A percentile compares a stretch with the other conserved stretches of the same genome.
These are phyloP conservation scores for Phytophthora pinifolia DNA, from an alignment of 352 stramenopile species.

Conservation along the genomic window DNA sequence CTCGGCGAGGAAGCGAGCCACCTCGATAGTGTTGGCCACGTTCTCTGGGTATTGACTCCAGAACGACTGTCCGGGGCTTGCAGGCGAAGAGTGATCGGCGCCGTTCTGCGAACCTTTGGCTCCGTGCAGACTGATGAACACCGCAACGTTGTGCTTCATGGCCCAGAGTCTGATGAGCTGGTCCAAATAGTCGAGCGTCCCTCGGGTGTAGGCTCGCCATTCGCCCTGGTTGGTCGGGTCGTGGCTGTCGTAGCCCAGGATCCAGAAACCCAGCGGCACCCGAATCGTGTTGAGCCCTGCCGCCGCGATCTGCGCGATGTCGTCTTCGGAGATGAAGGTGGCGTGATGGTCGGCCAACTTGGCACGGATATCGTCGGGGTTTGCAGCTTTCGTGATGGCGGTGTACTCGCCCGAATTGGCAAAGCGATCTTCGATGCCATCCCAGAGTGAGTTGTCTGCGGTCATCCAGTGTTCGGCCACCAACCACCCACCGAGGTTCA, in stretches of 20 bases:
- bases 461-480: slow-evolving; percentile 87
- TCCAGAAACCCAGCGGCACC: slow-evolving; percentile 64
- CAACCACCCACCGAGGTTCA: slow-evolving; percentile 86
- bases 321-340: slow-evolving; percentile 67
- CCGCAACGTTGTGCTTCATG: slow-evolving; percentile 50
- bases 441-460: slow-evolving; percentile 48
- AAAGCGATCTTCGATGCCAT: slow-evolving; percentile 39
- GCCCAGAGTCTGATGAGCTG: slow-evolving; percentile 47
- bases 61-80: slow-evolving; percentile 38
- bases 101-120: slow-evolving; percentile 63
- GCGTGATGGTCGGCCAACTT: slow-evolving; percentile 56
- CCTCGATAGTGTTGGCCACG: slow-evolving; percentile 52
- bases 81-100: slow-evolving; percentile 37
- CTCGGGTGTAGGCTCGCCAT: slow-evolving; percentile 41
- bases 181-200: slow-evolving; percentile 48
- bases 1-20: slow-evolving; percentile 50
- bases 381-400: slow-evolving; percentile 50
- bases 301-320: slow-evolving; percentile 48
- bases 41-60: slow-evolving; percentile 71
- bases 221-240: slow-evolving; percentile 34
- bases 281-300: slow-evolving; percentile 59
- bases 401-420: slow-evolving; percentile 63
- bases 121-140: slow-evolving; percentile 52
- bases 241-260: slow-evolving; percentile 42
- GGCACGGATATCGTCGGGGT: slow-evolving; percentile 30